Conservation (phyloP, 2,329 filamentous ascomycete genomes). For the Penicillium sp. region DNA sequence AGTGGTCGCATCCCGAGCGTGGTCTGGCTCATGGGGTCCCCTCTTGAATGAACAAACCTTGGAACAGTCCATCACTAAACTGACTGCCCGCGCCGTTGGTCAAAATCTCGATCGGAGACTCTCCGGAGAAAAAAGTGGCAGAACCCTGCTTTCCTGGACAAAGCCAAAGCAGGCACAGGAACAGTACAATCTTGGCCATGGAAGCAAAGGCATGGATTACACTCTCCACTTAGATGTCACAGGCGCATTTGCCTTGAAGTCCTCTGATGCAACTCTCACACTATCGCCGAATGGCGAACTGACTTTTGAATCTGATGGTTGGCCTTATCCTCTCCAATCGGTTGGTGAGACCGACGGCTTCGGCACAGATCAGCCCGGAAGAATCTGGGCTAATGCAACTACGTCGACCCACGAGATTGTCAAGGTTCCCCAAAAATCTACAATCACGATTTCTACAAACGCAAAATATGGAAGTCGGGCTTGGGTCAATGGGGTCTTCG, state of each 20-base stretch:
- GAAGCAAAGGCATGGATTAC: conserved; percentile 60
- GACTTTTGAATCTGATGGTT: conserved; percentile 48
- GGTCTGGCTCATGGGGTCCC: conserved; percentile 51
- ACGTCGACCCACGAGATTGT: conserved; percentile 49
- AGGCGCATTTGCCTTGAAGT: conserved; percentile 49
- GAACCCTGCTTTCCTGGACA: conserved; percentile 37
- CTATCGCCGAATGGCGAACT: conserved; percentile 40
- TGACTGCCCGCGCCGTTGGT: conserved; percentile 47
- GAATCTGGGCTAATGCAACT: conserved; percentile 55
- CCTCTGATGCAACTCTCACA: conserved; percentile 45
- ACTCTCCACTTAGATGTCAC: conserved; percentile 52
- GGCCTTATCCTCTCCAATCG: conserved; percentile 52
- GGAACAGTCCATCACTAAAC: conserved; percentile 38
- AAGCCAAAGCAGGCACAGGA: conserved; percentile 31
- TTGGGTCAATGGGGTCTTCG: conserved; percentile 51
- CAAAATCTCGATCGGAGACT: conserved; percentile 51
- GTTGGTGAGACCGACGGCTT: conserved; percentile 47
- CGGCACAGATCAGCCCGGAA: conserved; percentile 50
- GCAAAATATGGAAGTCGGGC: conserved; percentile 50
- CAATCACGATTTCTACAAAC: conserved; percentile 49
- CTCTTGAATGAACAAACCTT: conserved; percentile 44
- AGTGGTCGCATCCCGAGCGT: conserved; percentile 55
- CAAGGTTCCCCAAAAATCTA: conserved; percentile 32
- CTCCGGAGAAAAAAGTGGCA: fast-evolving
- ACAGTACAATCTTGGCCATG: conserved; percentile 38